Percentiles rank a stretch among this genome's conserved stretches.
phyloP scores from a whole-genome alignment of 208 protist genomes.

The Trichomonas gallinae region DNA sequence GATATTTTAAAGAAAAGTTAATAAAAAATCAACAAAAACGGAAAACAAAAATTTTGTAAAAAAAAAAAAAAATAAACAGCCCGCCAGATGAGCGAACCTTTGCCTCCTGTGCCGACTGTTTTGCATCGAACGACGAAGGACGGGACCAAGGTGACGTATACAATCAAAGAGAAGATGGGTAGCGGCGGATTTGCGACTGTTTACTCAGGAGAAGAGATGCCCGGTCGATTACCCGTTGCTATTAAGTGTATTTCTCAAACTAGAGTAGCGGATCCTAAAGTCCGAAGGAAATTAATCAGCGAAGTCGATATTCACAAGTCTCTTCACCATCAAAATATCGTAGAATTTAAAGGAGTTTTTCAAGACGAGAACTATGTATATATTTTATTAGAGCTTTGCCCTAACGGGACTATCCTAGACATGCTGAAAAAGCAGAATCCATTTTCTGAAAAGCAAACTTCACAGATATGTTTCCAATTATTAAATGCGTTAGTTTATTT shows the following conservation, averaged over 20 bases:
- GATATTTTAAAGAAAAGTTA: no score
- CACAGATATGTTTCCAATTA: background rate
- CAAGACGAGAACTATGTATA: slow-evolving; percentile 88
- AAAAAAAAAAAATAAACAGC: background rate
- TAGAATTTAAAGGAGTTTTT: slow-evolving; percentile 85
- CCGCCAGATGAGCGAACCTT: background rate
- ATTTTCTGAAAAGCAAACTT: slow-evolving; percentile 6
- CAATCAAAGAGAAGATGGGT: background rate
- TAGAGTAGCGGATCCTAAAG: background rate
- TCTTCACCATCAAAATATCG: slow-evolving; percentile 80
- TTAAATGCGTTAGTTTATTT: slow-evolving; percentile 6
- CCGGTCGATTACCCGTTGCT: background rate
- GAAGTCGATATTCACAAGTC: slow-evolving; percentile 90
- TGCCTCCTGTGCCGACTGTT: background rate
- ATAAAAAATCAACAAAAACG: no score
- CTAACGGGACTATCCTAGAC: slow-evolving; percentile 75
- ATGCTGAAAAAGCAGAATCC: slow-evolving; percentile 63
- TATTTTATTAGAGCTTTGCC: slow-evolving; percentile 88
- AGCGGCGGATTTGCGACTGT: background rate
- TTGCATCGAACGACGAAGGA: background rate
- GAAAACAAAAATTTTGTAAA: no score
- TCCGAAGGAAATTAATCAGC: slow-evolving; percentile 52
- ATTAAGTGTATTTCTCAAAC: background rate
- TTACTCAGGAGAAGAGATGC: background rate
- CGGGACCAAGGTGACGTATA: background rate